These are phyloP conservation scores for Penicillium simplicissimum DNA, from an alignment of 495 filamentous ascomycete genomes.

Conservation along the genomic window DNA sequence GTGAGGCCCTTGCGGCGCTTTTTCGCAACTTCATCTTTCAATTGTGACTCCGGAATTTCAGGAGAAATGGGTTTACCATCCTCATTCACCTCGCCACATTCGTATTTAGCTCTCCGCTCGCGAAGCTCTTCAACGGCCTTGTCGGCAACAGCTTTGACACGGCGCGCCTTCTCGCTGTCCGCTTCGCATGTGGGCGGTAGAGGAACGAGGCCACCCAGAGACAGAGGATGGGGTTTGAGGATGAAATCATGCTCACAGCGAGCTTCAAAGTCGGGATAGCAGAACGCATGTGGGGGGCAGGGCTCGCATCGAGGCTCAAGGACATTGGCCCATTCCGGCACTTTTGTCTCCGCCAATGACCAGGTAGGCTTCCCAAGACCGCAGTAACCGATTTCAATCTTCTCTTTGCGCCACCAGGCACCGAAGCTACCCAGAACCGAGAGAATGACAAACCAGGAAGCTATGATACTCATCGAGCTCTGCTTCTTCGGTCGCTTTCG, in stretches of 20 bases:
- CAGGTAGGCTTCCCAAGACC: constrained; percentile 72
- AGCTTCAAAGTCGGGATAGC: constrained; percentile 72
- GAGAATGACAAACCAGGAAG: constrained; percentile 65
- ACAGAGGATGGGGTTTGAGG: constrained; percentile 78
- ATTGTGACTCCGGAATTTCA: constrained; percentile 69
- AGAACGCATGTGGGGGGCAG: constrained; percentile 89
- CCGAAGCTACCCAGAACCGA: constrained; percentile 70
- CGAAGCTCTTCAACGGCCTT: constrained; percentile 85
- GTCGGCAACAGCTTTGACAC: constrained; percentile 83
- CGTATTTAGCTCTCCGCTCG: constrained; percentile 81
- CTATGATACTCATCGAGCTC: constrained; percentile 42
- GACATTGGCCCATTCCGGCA: constrained; percentile 67
- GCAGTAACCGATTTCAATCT: constrained; percentile 92
- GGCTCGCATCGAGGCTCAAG: constrained; percentile 84
- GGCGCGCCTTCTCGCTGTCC: constrained; percentile 86
- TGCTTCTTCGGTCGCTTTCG: constrained; percentile 40
- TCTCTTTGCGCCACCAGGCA: constrained; percentile 88
- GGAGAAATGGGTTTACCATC: constrained; percentile 60
- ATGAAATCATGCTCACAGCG: constrained; percentile 87
- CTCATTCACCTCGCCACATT: constrained; percentile 78
- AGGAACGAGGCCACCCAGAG: constrained; percentile 77
- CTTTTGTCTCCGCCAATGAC: constrained; percentile 50
- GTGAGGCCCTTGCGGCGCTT: constrained; percentile 77
- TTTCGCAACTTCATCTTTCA: constrained; percentile 71
- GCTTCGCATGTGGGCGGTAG: constrained; percentile 92